Evolutionary conservation across 2,329 filamentous ascomycete species (phyloP), one percentile per base, ranked within the genome.

Genomic region (Pezicula rhizophila): DNA sequence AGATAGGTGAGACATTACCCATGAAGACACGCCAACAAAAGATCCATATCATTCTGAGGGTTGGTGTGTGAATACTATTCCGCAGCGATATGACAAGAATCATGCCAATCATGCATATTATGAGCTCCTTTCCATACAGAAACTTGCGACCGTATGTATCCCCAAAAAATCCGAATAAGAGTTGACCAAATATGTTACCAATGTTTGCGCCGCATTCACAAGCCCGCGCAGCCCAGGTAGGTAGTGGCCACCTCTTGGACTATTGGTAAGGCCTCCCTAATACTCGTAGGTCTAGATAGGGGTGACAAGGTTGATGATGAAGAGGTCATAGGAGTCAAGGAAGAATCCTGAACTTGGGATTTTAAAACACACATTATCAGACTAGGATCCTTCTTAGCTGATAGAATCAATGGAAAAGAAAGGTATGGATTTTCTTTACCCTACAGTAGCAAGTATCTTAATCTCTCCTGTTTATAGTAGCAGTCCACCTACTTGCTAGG

Each of bases 321-420:
- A 51, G 15, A 48, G 87, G 61, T 85, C 82, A 68, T 90, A 90
- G 37, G 85, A 85, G 62, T 91, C 87, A 14, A 87, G 90, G 68
- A 92, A 91, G 78, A 92, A 92, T 56, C 87, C 87, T 49, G 90
- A 84, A 57, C 88, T 87, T 33, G 86, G 85, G 25, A 91, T 15
- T 18, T 12, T 44, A 23, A 33, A 12, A 5, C 26, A 3, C 34
- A n/a, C n/a, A n/a, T n/a, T n/a, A n/a, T n/a, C n/a, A n/a, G n/a
- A n/a, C n/a, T n/a, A n/a, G n/a, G n/a, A n/a, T n/a, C n/a, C n/a
- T n/a, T n/a, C n/a, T n/a, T n/a, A n/a, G n/a, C 25, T 14, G 42
- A 23, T 34, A 12, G 34, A 33, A 14, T 8, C 15, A 5, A 42
- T 23, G 12, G 8, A 11, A 25, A 4, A 25, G 17, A 28, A 12